phyloP scores from a whole-genome alignment of 2,329 filamentous ascomycete genomes.

The Trichoderma oligosporum region DNA sequence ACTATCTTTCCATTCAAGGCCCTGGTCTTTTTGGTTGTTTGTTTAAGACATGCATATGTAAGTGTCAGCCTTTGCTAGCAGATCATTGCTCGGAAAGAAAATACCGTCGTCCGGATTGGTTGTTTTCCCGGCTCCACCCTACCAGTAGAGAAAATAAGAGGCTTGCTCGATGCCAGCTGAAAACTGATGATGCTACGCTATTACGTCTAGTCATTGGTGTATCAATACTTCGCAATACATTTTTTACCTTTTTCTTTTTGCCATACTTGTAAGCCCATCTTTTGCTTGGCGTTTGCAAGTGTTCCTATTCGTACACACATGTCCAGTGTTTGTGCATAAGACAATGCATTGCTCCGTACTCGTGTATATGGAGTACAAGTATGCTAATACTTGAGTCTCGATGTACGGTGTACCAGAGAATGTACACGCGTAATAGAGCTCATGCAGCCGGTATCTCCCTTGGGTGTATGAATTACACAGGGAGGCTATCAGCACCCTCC shows the following conservation, averaged over 20 bases:
- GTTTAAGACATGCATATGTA: constrained; percentile 18
- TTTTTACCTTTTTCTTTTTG: neutral
- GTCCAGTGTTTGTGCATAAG: neutral
- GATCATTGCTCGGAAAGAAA: constrained; percentile 13
- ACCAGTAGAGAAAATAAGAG: constrained; percentile 17
- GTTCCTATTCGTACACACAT: neutral
- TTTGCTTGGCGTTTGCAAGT: neutral
- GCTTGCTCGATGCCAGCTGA: constrained; percentile 20
- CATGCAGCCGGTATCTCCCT: neutral
- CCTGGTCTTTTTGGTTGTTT: constrained; percentile 6
- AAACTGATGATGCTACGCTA: constrained; percentile 16
- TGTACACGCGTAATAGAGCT: neutral
- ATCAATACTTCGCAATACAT: no score
- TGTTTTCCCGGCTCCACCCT: constrained; percentile 1
- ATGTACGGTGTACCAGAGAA: no score
- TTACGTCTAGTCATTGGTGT: constrained; percentile 32
- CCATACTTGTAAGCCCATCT: no score
- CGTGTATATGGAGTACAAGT: no score
- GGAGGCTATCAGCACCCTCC: neutral
- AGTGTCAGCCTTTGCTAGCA: constrained; percentile 11
- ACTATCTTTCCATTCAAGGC: neutral
- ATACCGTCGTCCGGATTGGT: constrained; percentile 9
- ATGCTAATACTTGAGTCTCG: no score
- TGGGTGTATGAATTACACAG: neutral
- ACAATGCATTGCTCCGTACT: neutral